Evolutionary conservation across 2,329 filamentous ascomycete species (phyloP).

Genomic region (Alternaria gansuensis): DNA sequence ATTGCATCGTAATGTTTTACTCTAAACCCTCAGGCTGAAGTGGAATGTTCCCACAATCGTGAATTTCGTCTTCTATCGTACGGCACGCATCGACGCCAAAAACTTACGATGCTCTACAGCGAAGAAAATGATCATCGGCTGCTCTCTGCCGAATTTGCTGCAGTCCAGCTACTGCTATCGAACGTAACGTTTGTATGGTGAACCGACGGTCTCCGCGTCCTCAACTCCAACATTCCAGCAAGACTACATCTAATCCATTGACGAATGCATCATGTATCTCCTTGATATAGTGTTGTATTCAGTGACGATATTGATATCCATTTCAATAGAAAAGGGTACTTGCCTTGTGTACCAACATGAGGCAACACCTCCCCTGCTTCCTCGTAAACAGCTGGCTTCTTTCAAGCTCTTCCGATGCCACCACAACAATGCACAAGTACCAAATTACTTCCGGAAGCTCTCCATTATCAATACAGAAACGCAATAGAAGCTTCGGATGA

Average conservation of each 20-base stretch:
- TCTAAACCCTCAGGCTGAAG: too few relatives aligned
- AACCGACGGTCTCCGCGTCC: neutral
- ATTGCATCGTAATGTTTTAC: too few relatives aligned
- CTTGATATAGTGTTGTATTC: neutral
- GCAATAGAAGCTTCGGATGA: conserved; percentile 30
- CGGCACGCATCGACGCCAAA: neutral
- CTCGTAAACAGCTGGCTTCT: conserved; percentile 45
- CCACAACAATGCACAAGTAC: conserved; percentile 39
- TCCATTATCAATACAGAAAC: neutral
- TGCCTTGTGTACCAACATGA: conserved; percentile 43
- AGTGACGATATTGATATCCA: neutral
- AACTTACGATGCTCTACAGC: neutral
- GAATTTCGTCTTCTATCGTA: too few relatives aligned
- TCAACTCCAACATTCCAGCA: neutral
- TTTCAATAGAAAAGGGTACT: too few relatives aligned
- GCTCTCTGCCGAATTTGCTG: neutral
- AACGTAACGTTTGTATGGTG: neutral
- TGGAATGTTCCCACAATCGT: too few relatives aligned
- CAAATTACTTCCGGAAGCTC: neutral
- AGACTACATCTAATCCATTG: neutral
- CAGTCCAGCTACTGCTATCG: neutral
- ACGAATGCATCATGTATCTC: neutral
- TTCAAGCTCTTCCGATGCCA: conserved; percentile 39
- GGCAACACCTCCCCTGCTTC: conserved; percentile 24
- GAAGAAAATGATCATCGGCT: neutral